Evolutionary conservation across 2,329 filamentous ascomycete genomes (phyloP), one percentile per base, ranked within the genome.

Genomic region (Hypoxylon rubiginosum): DNA sequence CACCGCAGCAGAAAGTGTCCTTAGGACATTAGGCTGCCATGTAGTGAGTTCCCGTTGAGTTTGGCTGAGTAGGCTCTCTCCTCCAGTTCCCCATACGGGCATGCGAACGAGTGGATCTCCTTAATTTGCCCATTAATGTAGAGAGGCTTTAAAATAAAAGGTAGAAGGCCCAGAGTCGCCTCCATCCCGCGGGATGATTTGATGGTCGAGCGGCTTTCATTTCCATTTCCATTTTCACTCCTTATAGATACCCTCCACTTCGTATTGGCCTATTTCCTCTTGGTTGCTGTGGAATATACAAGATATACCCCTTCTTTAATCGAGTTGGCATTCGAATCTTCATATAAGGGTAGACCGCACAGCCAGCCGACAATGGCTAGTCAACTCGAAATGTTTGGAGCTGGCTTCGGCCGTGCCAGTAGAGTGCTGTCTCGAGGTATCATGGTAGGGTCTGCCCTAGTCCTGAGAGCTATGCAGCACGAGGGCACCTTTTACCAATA

Each of bases 371-470:
- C 21, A 15, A 58, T 48, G 24, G 9, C n/a, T 58, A 13, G 17
- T 24, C 46, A 11, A 45, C 13, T 28, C n/a, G 53, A 58, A 17
- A 39, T 19, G 8, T 30, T 43, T 32, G 55, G 46, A 26, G 32
- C 30, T 9, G 32, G 24, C 11, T 30, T 58, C 34, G 36, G n/a
- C 21, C 17, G 28, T 49, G 30, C 41, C 19, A n/a, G 15, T 13
- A 52, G 32, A 45, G 63, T 71, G 34, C 6, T 69, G n/a, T 69
- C 70, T 46, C 61, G 59, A 41, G 70, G 71, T 30, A 13, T 69
- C 24, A 73, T 74, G 73, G 58, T 69, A 48, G 72, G 70, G 17
- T 34, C 71, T 21, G 71, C 71, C 15, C 57, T 72, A 48, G 10
- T 64, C 43, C 59, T 68, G 45, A 58, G 63, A 19, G 69, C 49